These are phyloP conservation scores for Echinosophora koreensis DNA, from an alignment of 306 rosid genomes.

Conservation along the genomic window DNA sequence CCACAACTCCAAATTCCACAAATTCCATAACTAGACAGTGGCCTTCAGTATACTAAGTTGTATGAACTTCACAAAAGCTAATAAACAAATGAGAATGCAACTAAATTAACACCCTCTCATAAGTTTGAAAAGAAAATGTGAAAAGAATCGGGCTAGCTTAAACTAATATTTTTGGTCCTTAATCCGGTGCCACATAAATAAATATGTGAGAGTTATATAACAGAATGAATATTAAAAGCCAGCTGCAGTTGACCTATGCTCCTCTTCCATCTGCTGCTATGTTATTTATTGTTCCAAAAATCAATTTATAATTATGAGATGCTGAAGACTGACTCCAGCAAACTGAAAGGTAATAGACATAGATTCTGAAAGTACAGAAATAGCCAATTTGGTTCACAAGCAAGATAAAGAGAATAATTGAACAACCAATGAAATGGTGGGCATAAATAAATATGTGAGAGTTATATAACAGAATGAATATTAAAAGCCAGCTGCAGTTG, in stretches of 20 bases:
- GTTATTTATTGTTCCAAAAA: constrained; percentile 23
- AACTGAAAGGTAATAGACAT: not conserved
- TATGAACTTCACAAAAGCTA: constrained; percentile 5
- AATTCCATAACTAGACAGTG: not conserved
- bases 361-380: not conserved
- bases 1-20: constrained; percentile 20
- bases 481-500: constrained; percentile 12
- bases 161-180: constrained; percentile 6
- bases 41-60: not conserved
- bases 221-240: not conserved
- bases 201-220: not conserved
- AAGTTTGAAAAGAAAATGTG: constrained; percentile 17
- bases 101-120: constrained; percentile 6
- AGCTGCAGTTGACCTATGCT: constrained; percentile 1
- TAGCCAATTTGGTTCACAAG: not conserved
- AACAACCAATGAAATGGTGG: too few species aligned
- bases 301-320: not conserved
- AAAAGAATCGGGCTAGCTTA: not conserved
- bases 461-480: not conserved
- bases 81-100: constrained; percentile 10
- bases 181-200: constrained; percentile 15
- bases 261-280: constrained; percentile 14
- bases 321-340: not conserved
- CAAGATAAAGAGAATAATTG: too few species aligned
- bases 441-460: constrained; percentile 8